These are phyloP conservation scores for Marasmius oreades DNA, from an alignment of 1,284 basidiomycete species.

Conservation along the genomic window DNA sequence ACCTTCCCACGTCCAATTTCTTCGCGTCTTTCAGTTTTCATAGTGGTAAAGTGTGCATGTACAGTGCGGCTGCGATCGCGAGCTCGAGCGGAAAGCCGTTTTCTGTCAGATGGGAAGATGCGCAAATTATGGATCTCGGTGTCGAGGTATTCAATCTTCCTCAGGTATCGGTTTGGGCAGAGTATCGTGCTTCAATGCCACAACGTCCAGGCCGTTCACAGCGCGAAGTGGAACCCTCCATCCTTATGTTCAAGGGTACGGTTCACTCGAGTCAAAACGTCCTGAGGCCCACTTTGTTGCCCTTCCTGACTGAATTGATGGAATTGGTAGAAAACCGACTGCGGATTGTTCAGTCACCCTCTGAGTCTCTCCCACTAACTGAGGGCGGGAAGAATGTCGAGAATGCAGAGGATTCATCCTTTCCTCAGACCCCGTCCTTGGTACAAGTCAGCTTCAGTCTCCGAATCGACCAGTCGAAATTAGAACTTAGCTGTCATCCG, in stretches of 20 bases:
- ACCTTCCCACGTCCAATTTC: conserved; percentile 54
- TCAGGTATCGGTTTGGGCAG: conserved; percentile 79
- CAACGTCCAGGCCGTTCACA: conserved; percentile 31
- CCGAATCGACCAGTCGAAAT: conserved; percentile 82
- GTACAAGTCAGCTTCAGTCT: conserved; percentile 79
- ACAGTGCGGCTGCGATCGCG: conserved; percentile 41
- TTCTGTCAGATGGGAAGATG: conserved; percentile 41
- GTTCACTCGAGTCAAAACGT: conserved; percentile 86
- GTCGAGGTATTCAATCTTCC: conserved; percentile 74
- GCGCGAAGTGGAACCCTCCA: conserved; percentile 43
- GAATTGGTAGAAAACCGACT: conserved; percentile 62
- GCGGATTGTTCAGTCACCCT: conserved; percentile 33
- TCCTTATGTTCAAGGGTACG: conserved; percentile 72
- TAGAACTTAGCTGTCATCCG: conserved; percentile 82
- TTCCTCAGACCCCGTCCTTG: conserved; percentile 9
- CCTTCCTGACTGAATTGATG: conserved; percentile 77
- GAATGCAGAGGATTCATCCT: conserved; percentile 8
- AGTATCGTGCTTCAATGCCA: conserved; percentile 62
- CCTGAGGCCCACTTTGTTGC: conserved; percentile 75
- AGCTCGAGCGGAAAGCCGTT: conserved; percentile 34
- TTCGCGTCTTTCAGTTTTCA: conserved; percentile 74
- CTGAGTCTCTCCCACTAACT: conserved; percentile 13
- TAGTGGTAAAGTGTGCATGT: conserved; percentile 75
- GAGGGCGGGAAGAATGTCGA: conserved; percentile 1
- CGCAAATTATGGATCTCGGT: conserved; percentile 44